Percentiles rank a stretch among this genome's conserved stretches.
Evolutionary conservation across 2,329 filamentous ascomycete genomes (phyloP).

Genomic region (Aureobasidium sp.): DNA sequence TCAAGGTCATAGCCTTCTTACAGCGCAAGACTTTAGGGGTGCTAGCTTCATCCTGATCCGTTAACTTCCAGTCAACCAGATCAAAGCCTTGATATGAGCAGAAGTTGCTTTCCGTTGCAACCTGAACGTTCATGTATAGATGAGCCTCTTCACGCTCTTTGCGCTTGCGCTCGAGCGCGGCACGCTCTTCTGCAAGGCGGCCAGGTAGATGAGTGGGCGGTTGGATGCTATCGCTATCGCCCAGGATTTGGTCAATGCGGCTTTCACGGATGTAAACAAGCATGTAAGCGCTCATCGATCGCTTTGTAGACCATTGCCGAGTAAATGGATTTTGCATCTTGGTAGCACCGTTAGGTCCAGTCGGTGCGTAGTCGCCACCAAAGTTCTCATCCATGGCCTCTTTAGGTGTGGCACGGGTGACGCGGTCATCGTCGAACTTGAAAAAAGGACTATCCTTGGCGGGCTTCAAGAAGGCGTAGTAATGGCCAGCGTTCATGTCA

Average conservation of each 20-base stretch:
- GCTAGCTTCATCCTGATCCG: slow-evolving; percentile 59
- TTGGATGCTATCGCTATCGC: slow-evolving; percentile 66
- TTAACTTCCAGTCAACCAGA: slow-evolving; percentile 56
- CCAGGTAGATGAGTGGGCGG: slow-evolving; percentile 70
- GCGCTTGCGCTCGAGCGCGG: slow-evolving; percentile 63
- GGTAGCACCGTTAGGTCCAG: slow-evolving; percentile 49
- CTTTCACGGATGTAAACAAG: slow-evolving; percentile 92
- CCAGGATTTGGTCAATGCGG: slow-evolving; percentile 73
- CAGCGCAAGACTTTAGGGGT: slow-evolving; percentile 67
- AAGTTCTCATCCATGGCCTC: slow-evolving; percentile 97
- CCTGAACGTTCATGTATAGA: slow-evolving; percentile 77
- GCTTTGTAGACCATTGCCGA: slow-evolving; percentile 56
- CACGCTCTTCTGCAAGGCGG: slow-evolving; percentile 79
- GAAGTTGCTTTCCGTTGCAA: slow-evolving; percentile 78
- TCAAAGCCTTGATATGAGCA: slow-evolving; percentile 76
- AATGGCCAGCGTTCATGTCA: slow-evolving; percentile 93
- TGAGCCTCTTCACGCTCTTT: slow-evolving; percentile 94
- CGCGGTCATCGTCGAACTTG: slow-evolving; percentile 94
- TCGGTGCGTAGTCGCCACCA: slow-evolving; percentile 67
- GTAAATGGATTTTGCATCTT: slow-evolving; percentile 59
- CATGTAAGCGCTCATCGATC: slow-evolving; percentile 92
- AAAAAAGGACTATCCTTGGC: slow-evolving; percentile 91
- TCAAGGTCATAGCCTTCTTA: slow-evolving; percentile 66
- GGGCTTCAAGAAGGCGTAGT: slow-evolving; percentile 95
- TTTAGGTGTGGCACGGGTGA: slow-evolving; percentile 84